phyloP scores from a whole-genome alignment of 2,329 filamentous ascomycete genomes.

The Colletotrichum gloeosporioides region DNA sequence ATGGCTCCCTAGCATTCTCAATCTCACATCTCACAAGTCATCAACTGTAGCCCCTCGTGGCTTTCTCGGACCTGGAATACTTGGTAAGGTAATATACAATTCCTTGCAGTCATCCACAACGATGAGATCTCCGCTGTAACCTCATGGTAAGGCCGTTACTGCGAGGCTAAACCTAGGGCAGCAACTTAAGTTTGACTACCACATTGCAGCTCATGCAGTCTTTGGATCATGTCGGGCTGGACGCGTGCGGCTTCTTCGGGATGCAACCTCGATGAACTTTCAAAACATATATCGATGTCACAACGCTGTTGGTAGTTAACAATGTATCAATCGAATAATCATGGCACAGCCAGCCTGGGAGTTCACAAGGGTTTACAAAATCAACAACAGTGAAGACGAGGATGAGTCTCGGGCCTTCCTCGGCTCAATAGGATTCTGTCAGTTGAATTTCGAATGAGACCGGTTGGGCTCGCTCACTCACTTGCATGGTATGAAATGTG shows the following conservation, averaged over 20 bases:
- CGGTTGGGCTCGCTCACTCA: neutral
- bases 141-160: neutral
- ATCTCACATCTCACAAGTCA: neutral
- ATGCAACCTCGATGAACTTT: neutral
- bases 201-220: neutral
- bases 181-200: neutral
- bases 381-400: neutral
- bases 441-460: neutral
- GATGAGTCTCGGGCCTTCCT: neutral
- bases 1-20: neutral
- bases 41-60: neutral
- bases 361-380: neutral
- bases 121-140: neutral
- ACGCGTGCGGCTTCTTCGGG: neutral
- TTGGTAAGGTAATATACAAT: neutral
- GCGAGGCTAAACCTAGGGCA: neutral
- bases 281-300: neutral
- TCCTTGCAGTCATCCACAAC: neutral
- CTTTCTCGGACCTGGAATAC: neutral
- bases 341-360: neutral
- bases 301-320: neutral
- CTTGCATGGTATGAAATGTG: neutral
- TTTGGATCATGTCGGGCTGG: neutral
- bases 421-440: neutral
- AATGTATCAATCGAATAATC: accelerated